Base-by-base conservation (phyloP, 495 filamentous ascomycete genomes). In the Schizothecium vesticola region DNA sequence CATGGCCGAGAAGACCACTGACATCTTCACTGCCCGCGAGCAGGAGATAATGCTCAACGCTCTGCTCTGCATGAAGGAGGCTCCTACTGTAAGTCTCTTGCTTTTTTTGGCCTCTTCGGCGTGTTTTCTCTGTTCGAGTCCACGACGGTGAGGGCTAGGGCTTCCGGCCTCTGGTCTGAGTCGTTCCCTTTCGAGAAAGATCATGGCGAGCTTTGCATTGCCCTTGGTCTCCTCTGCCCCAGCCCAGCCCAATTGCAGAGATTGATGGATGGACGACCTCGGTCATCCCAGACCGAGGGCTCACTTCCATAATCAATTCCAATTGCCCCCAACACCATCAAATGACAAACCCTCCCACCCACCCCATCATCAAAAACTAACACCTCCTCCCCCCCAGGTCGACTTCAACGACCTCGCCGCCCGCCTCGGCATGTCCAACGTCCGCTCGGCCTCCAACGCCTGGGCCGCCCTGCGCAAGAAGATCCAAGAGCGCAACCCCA, bases 361-460 rank as follows among this genome's bases (percentile, higher is more conserved):
- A n/a, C 26, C 25, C 55, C 55, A 22, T 6, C 58, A 21, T 16
- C 25, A 16, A 10, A 61, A 23, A 19, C 60, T 61, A 3, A 61
- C 57, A 13, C 13, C 13, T 10, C 24, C 59, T 10, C 24, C 59
- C 59, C 7, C 16, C 26, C 60, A 61, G 60, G 26, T 61, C 5
- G 26, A 61, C 28, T 61, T n/a, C 26, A 4, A 9, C 31, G 26
- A 59, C 10, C 67, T 69, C n/a, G 65, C 65, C 24, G 56, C 22
- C 16, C 56, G 56, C 24, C 59, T 56, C 1, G 67, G 67, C 36
- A 69, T 69, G 67, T 23, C 56, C 56, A 69, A 69, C 63, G 56
- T n/a, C 5, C 67, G 67, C 36, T 56, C 29, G 6, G 67, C 67
- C 26, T 67, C 63, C 24, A 69, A 69, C 67, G 63, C 67, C 31